Evolutionary conservation across 441 rosid species (phyloP).

Genomic region (Viola pubescens): DNA sequence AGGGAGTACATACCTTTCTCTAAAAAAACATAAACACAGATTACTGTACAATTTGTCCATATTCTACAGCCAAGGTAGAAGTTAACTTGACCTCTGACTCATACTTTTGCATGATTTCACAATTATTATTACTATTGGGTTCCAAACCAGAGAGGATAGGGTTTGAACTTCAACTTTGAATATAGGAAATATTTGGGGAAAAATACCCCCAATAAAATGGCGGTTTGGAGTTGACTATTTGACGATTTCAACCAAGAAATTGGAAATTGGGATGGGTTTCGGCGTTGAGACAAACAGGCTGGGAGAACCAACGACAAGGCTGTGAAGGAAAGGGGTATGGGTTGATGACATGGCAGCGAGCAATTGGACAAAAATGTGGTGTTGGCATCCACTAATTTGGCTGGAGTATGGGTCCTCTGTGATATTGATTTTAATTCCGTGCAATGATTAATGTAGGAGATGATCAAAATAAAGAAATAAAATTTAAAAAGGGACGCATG

Average conservation of each 20-base stretch:
- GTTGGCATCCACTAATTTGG: slow-evolving; percentile 23
- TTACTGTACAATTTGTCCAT: too few relatives aligned
- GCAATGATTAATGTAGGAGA: slow-evolving; percentile 40
- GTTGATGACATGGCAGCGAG: slow-evolving; percentile 2
- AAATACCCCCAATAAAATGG: neutral
- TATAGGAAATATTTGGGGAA: neutral
- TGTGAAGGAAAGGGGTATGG: neutral
- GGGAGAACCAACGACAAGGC: slow-evolving; percentile 1
- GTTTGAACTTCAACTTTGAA: neutral
- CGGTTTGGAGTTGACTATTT: slow-evolving; percentile 6
- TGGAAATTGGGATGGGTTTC: neutral
- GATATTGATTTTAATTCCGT: slow-evolving; percentile 19
- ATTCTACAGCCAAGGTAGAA: too few relatives aligned
- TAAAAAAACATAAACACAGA: too few relatives aligned
- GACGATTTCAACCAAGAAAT: slow-evolving; percentile 5
- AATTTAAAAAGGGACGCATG: slow-evolving; percentile 33
- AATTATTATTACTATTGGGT: too few relatives aligned
- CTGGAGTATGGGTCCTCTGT: slow-evolving; percentile 10
- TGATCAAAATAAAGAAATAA: slow-evolving; percentile 24
- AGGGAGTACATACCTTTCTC: too few relatives aligned
- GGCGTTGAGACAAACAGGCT: slow-evolving; percentile 7
- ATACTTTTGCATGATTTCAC: too few relatives aligned
- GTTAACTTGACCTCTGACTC: too few relatives aligned
- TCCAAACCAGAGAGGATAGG: too few relatives aligned
- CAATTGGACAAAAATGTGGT: slow-evolving; percentile 15